A percentile compares a stretch with the other conserved stretches of the same genome.
Evolutionary conservation across 148 eudicot species (phyloP).

Genomic region (Rhododendron vialii): DNA sequence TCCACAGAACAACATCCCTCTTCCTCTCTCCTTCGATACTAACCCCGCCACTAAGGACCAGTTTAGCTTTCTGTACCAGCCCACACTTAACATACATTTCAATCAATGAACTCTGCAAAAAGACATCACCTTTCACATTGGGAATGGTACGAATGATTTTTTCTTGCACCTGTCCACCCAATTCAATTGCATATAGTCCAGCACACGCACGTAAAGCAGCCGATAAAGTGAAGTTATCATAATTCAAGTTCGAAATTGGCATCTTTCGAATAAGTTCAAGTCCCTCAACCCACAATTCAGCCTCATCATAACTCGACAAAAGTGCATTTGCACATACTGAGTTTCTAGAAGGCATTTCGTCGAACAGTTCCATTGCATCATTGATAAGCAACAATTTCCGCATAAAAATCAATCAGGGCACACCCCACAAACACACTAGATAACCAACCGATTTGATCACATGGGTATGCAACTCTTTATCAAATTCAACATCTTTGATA

Average conservation of each 20-base stretch:
- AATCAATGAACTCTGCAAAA: conserved; percentile 58
- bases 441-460: conserved; percentile 51
- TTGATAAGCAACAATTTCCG: conserved; percentile 23
- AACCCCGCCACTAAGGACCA: no score
- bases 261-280: conserved; percentile 41
- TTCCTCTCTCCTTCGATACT: no score
- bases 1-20: conserved; percentile 48
- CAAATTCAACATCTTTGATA: conserved; percentile 26
- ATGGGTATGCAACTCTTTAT: conserved; percentile 42
- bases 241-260: conserved; percentile 38
- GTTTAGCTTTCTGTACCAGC: conserved; percentile 9
- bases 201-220: conserved; percentile 58
- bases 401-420: conserved; percentile 59
- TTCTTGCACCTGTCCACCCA: conserved; percentile 58
- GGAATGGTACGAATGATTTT: conserved; percentile 30
- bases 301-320: conserved; percentile 53
- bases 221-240: conserved; percentile 49
- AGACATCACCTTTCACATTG: conserved; percentile 41
- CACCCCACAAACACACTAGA: conserved; percentile 72
- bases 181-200: conserved; percentile 41
- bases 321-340: conserved; percentile 62
- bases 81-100: conserved; percentile 87
- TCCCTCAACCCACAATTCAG: conserved; percentile 55
- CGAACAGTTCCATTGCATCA: conserved; percentile 53
- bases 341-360: conserved; percentile 56